These are phyloP conservation scores for Pisolithus thermaeus DNA, from an alignment of 1,284 basidiomycete species.

Conservation along the genomic window DNA sequence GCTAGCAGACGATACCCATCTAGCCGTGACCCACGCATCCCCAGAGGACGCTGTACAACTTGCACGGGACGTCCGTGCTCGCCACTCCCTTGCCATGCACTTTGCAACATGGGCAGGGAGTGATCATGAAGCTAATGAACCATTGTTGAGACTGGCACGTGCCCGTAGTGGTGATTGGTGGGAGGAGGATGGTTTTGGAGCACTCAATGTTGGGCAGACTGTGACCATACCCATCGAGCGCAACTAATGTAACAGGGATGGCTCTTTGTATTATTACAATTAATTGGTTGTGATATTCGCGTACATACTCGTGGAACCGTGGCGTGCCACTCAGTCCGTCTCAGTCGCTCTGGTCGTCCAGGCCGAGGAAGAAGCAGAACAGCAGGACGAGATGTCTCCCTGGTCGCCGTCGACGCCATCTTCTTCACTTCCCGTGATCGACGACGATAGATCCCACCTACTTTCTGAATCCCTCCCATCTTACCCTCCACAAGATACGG, in stretches of 20 bases:
- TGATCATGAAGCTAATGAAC: constrained; percentile 32
- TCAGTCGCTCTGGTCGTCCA: not conserved
- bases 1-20: constrained; percentile 18
- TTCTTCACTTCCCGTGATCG: constrained; percentile 20
- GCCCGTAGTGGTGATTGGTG: constrained; percentile 26
- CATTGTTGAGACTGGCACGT: constrained; percentile 25
- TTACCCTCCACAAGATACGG: constrained; percentile 36
- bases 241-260: not conserved
- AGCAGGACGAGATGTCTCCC: constrained; percentile 26
- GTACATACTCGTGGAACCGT: no score
- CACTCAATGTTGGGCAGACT: constrained; percentile 27
- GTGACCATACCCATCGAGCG: constrained; percentile 12
- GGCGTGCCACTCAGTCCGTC: no score
- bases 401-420: constrained; percentile 29
- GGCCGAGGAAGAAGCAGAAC: not conserved
- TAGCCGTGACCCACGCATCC: constrained; percentile 24
- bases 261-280: not conserved
- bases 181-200: constrained; percentile 30
- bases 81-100: constrained; percentile 35
- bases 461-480: constrained; percentile 46
- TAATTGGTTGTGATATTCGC: no score
- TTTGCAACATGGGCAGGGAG: constrained; percentile 36
- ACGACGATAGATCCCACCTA: constrained; percentile 38
- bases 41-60: constrained; percentile 27
- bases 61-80: constrained; percentile 26